A percentile compares a stretch with the other conserved stretches of the same genome.
phyloP scores from a whole-genome alignment of 208 protist species.

The Leptomonas seymouri region DNA sequence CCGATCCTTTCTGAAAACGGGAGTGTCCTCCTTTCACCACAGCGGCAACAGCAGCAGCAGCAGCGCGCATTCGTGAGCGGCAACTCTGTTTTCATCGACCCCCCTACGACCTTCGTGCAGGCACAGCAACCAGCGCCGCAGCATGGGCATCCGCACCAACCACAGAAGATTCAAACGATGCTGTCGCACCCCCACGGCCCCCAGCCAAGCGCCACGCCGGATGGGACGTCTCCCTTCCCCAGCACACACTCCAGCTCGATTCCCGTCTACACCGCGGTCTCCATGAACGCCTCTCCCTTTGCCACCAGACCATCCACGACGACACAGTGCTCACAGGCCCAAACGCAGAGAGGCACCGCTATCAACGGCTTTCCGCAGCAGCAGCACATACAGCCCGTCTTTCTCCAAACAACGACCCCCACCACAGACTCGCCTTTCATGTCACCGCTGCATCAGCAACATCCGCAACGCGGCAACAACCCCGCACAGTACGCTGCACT shows the following conservation, averaged over 20 bases:
- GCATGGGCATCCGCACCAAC: slow-evolving; percentile 16
- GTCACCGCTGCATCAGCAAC: slow-evolving; percentile 5
- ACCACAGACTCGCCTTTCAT: not conserved
- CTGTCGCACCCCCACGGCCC: slow-evolving; percentile 8
- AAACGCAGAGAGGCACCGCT: slow-evolving; percentile 5
- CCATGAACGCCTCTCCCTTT: not conserved
- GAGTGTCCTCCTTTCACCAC: too few species aligned
- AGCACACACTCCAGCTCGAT: not conserved
- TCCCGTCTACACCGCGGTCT: slow-evolving; percentile 2
- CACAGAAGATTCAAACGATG: slow-evolving; percentile 12
- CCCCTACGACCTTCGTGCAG: not conserved
- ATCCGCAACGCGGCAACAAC: slow-evolving; percentile 20
- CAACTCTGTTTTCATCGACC: slow-evolving; percentile 15
- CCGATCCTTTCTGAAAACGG: too few species aligned
- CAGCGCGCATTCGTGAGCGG: slow-evolving; percentile 5
- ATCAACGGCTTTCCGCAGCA: slow-evolving; percentile 6
- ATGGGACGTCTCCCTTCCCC: slow-evolving; percentile 6
- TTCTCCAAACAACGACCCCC: not conserved
- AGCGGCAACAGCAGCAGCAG: slow-evolving; percentile 14
- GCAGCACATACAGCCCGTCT: not conserved
- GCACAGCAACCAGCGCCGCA: slow-evolving; percentile 4
- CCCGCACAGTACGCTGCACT: slow-evolving; percentile 8
- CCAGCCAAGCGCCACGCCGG: not conserved
- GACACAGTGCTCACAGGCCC: not conserved
- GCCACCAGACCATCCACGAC: not conserved